Base-by-base conservation (phyloP, 176 grass and related monocot genomes). In the Zoysia japonica region DNA sequence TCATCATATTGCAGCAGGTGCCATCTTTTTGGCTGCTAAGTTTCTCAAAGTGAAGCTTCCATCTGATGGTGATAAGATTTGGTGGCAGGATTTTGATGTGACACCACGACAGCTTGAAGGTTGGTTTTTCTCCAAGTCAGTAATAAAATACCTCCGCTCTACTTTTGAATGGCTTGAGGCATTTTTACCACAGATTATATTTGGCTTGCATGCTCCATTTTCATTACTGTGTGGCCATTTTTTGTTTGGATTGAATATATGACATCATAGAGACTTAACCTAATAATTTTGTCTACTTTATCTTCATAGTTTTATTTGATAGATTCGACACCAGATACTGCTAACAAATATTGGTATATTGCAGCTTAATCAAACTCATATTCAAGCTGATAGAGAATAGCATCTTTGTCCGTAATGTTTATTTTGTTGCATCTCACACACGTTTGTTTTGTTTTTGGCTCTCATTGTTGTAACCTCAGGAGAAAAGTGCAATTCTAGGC, bases 31-130 rank as follows among this genome's bases (percentile, higher is more conserved):
- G 80, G 89, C 95, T 83, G 92, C 91, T 43, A 97, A 94, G 65
- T 97, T 97, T 89, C 80, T 97, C 28, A 97, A 94, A 97, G 85
- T 94, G 61, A 97, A 92, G 89, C 95, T 94, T 84, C 95, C 89
- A 43, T 90, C 88, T 74, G 92, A 94, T 16, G 94, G 91, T 68
- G 94, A 97, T 72, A 97, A 88, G 73, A 74, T 88, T 70, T 97
- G 95, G 95, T 97, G 90, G 90, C 91, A 97, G 67, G 87, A 92
- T 41, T 97, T 97, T 76, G 95, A 92, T 85, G 87, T 97, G 47
- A 97, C 91, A 6, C 89, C 90, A 77, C 88, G 88, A 16, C 95
- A 94, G 78, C 89, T 97, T 80, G 95, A 97, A 97, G 95, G 95
- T 97, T 87, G 52, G 88, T 87, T 43, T 70, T 65, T 88, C n/a